Evolutionary conservation across 2,329 filamentous ascomycete genomes (phyloP), one percentile per base, ranked within the genome.

Genomic region (Microdochium trichocladiopsis): DNA sequence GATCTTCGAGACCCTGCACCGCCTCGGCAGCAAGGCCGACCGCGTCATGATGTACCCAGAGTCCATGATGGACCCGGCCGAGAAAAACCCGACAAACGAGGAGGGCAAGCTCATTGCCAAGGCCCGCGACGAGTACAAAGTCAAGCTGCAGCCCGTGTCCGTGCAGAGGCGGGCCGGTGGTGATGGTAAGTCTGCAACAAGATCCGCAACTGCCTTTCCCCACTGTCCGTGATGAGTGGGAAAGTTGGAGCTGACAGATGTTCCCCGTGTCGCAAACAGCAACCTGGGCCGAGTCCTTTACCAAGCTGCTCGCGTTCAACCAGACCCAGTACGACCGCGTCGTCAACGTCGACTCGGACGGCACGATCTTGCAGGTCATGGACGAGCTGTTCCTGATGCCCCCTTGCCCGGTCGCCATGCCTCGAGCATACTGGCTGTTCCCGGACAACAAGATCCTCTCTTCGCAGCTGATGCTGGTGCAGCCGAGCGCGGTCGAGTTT

Each of bases 371-470:
- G 3, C 72, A 83, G 54, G 68, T 74, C 22, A 78, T 90, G 74
- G 87, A 90, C 58, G 85, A 89, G 51, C 74, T 90, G 0, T 90
- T 90, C 67, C 76, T 86, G 25, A 71, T 87, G 1, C 87, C 86
- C 0, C 63, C 70, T 1, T 75, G 78, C 1, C 71, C 78, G 1
- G 76, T 86, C 3, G 85, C 85, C 2, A 84, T 89, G 78, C 84
- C 86, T 1, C 79, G 83, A 28, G 87, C 86, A 9, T 89, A 90
- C 64, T 90, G 86, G 86, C 71, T 82, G 1, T 72, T 79, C 4
- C 78, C 78, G 0, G 69, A 74, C 1, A 71, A 70, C 9, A 72
- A 73, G 56, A 72, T 75, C 2, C 72, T 89, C 11, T 81, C 82
- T 0, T 82, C 81, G 2, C 75, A 84, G 43, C 61, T 88, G 41